Conservation (phyloP, 371 early-diverging fungal genomes). For the Dichotomocladium elegans region DNA sequence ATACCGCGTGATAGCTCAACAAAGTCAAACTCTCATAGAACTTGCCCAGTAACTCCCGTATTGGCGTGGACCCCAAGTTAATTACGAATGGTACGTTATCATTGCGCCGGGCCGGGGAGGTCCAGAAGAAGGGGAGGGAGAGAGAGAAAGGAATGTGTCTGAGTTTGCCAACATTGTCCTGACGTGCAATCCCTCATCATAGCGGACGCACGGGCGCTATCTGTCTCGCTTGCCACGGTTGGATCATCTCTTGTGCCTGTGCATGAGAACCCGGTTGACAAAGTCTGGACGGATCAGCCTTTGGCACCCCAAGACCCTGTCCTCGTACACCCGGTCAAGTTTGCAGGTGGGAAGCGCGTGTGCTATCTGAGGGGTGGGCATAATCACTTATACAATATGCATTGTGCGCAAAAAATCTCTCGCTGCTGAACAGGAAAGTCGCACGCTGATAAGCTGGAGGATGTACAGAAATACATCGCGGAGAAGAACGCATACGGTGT, state of each 20-base stretch:
- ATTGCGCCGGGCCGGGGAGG: too few relatives aligned
- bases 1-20: too few relatives aligned
- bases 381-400: too few relatives aligned
- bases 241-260: slow-evolving; percentile 55
- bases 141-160: neutral
- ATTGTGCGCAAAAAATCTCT: too few relatives aligned
- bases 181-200: neutral
- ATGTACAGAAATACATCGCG: slow-evolving; percentile 53
- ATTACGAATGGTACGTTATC: slow-evolving; percentile 62
- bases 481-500: slow-evolving; percentile 66
- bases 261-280: slow-evolving; percentile 73
- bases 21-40: too few relatives aligned
- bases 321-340: slow-evolving; percentile 61
- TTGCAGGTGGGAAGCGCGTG: slow-evolving; percentile 69
- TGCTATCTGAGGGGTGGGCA: too few relatives aligned
- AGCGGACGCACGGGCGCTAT: slow-evolving; percentile 60
- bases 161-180: neutral
- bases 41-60: slow-evolving; percentile 63
- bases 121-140: too few relatives aligned
- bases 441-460: slow-evolving; percentile 54
- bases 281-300: slow-evolving; percentile 78
- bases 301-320: slow-evolving; percentile 59
- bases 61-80: slow-evolving; percentile 85
- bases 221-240: slow-evolving; percentile 47
- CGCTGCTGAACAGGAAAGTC: slow-evolving; percentile 28